Percentiles rank a stretch among this genome's conserved stretches.
phyloP scores from a whole-genome alignment of 331 rosid genomes.

The Stylosanthes scabra region DNA sequence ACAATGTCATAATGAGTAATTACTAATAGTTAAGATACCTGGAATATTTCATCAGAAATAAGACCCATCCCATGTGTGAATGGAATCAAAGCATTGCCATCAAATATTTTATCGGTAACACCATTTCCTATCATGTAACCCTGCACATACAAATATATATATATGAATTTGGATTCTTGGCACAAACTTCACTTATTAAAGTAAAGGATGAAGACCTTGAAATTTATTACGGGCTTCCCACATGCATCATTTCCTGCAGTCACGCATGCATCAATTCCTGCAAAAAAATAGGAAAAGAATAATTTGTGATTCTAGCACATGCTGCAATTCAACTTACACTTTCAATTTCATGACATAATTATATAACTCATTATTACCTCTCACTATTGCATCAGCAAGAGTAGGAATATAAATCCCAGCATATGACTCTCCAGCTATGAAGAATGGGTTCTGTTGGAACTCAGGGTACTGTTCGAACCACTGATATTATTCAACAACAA shows the following conservation, averaged over 20 bases:
- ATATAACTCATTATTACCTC: constrained; percentile 50
- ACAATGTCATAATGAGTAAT: no score
- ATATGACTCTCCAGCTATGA: constrained; percentile 77
- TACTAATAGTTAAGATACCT: constrained; percentile 52
- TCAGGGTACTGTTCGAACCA: constrained; percentile 78
- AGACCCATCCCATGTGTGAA: constrained; percentile 86
- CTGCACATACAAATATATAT: constrained; percentile 40
- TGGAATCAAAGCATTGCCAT: constrained; percentile 82
- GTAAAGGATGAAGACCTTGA: constrained; percentile 53
- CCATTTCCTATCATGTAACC: constrained; percentile 90
- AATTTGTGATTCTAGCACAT: background rate
- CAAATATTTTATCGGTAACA: constrained; percentile 63
- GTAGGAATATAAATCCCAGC: constrained; percentile 91
- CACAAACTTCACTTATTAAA: background rate
- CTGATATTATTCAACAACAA: constrained; percentile 43
- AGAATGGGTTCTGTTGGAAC: constrained; percentile 64
- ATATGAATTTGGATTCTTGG: no score
- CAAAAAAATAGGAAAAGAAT: constrained; percentile 28
- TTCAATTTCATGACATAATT: background rate
- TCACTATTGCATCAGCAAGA: constrained; percentile 62
- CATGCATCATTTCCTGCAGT: constrained; percentile 1
- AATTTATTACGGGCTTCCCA: constrained; percentile 60
- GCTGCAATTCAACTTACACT: background rate
- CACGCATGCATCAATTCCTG: constrained; percentile 57
- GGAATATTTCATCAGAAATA: constrained; percentile 64